Evolutionary conservation across 1,139 yeast species (phyloP), one percentile per base, ranked within the genome.

Genomic region (Zygosaccharomyces sapae): DNA sequence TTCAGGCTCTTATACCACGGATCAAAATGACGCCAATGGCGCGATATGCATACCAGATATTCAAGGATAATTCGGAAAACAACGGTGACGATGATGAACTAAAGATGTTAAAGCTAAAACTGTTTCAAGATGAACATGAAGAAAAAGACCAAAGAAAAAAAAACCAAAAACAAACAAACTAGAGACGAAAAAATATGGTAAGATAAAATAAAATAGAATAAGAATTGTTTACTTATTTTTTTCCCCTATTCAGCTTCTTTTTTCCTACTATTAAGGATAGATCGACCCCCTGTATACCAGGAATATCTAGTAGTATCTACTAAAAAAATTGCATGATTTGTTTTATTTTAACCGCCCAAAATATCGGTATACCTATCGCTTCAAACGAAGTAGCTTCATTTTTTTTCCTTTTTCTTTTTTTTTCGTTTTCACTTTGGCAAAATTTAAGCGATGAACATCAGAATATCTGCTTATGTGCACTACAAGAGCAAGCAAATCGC

Each of bases 31-130:
- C 20, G 49, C 52, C 31, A 43, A 49, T 18, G 52, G 52, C 12
- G 44, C 49, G 12, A 49, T 49, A 33, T 49, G 52, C 39, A 49
- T 49, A 35, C 52, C 52, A 18, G 52, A 49, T 24, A 49, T 48
- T 33, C 12, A 10, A 27, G 31, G 12, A 10, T 48, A 33, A 40
- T n/a, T n/a, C 13, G 16, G 20, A 24, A n/a, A 29, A 13, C 18
- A 37, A 47, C 16, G 22, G 25, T 36, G 22, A 9, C n/a, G 30
- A 18, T 10, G 22, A 33, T 10, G 16, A 16, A 33, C 34, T 33
- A 7, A 27, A 34, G 37, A 24, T 9, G 10, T 13, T 22, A 12
- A 24, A 25, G 20, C 5, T 8, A n/a, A 33, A 24, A n/a, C 13
- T 19, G 25, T 29, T 25, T 22, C 20, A 27, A 39, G 20, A 29